Conservation (phyloP, 2,329 filamentous ascomycete species). For the Pseudocercospora crystallina region DNA sequence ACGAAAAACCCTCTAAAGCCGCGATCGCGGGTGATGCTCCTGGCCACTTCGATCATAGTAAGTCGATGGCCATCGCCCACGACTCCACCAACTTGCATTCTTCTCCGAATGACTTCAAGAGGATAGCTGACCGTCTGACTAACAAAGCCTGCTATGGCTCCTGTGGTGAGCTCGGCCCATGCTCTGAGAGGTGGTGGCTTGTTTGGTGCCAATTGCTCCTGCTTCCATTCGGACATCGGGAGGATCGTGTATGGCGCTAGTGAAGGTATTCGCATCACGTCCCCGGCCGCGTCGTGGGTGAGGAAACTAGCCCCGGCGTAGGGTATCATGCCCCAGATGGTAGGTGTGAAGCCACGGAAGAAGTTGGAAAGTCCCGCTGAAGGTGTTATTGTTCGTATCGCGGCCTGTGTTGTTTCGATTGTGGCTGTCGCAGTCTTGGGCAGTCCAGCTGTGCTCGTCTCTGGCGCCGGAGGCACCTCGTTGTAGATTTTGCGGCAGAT, state of each 20-base stretch:
- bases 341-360: conserved; percentile 89
- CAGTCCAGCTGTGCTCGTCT: conserved; percentile 13
- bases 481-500: conserved; percentile 87
- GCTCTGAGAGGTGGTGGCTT: conserved; percentile 72
- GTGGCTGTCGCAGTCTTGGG: conserved; percentile 39
- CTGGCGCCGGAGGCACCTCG: conserved; percentile 56
- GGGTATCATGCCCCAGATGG: conserved; percentile 89
- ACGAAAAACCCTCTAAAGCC: conserved; percentile 86
- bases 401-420: conserved; percentile 43
- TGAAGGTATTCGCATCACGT: conserved; percentile 70
- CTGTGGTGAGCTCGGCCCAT: conserved; percentile 82
- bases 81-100: conserved; percentile 95
- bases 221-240: conserved; percentile 52
- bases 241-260: conserved; percentile 75
- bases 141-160: conserved; percentile 81
- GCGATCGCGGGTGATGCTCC: conserved; percentile 70
- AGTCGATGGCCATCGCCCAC: conserved; percentile 85
- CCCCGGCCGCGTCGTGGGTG: conserved; percentile 86
- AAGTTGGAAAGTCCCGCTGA: conserved; percentile 79
- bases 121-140: conserved; percentile 93
- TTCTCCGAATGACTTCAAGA: conserved; percentile 82
- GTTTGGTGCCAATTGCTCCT: conserved; percentile 42
- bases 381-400: conserved; percentile 57
- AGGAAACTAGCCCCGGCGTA: conserved; percentile 96
- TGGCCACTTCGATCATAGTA: conserved; percentile 74